Evolutionary conservation across 495 filamentous ascomycete species (phyloP).

Genomic region (Penicillium cataractarum): DNA sequence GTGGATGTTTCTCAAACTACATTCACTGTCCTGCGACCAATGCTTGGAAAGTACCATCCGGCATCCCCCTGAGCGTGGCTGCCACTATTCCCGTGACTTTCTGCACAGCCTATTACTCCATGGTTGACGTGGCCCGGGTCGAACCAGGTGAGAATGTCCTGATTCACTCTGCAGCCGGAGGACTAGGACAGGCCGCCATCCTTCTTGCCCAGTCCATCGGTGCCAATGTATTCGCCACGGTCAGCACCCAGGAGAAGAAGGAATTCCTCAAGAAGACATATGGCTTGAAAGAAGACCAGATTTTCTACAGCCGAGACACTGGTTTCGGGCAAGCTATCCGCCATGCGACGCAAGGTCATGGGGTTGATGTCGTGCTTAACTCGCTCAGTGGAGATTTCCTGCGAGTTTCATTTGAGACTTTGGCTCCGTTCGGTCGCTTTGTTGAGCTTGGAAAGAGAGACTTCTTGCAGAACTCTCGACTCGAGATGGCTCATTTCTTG

Average conservation of each 20-base stretch:
- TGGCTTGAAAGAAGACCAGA: constrained; percentile 42
- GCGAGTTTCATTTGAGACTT: constrained; percentile 54
- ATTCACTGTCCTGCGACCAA: constrained; percentile 30
- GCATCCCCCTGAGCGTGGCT: constrained; percentile 54
- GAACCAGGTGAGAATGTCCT: constrained; percentile 58
- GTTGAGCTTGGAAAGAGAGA: constrained; percentile 52
- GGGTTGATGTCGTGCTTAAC: constrained; percentile 60
- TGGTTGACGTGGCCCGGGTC: constrained; percentile 42
- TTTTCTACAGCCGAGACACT: constrained; percentile 49
- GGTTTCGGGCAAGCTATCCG: constrained; percentile 36
- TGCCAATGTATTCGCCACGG: constrained; percentile 63
- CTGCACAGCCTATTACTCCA: constrained; percentile 60
- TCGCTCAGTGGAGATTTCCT: constrained; percentile 55
- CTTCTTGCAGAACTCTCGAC: constrained; percentile 30
- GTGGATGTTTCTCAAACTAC: constrained; percentile 37
- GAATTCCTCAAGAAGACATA: constrained; percentile 41
- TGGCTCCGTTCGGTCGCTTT: constrained; percentile 59
- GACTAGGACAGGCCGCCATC: constrained; percentile 66
- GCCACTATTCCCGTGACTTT: constrained; percentile 63
- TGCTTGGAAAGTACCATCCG: constrained; percentile 42
- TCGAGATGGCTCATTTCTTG: constrained; percentile 50
- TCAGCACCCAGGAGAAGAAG: constrained; percentile 52
- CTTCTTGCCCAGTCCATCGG: constrained; percentile 57
- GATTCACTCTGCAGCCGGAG: constrained; percentile 62
- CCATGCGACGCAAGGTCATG: constrained; percentile 47